Base-by-base conservation (phyloP, 768 basidiomycete species). In the Galerina marginata region DNA sequence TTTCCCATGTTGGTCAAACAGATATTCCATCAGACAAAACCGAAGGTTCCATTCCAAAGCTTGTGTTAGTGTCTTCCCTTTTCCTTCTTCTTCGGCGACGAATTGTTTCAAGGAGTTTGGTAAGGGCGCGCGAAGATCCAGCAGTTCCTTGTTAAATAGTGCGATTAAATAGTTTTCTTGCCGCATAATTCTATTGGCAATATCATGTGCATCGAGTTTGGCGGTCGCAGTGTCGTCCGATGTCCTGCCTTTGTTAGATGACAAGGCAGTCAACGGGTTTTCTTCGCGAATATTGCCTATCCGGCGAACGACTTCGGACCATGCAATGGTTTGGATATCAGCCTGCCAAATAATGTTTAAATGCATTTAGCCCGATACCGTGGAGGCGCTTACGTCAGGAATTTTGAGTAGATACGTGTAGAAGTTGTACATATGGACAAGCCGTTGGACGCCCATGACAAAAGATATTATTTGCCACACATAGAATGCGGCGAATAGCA, bases 141-240 rank as follows among this genome's bases (percentile, higher is more conserved):
- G 81, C 4, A 99, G 75, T 63, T 97, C 95, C 72, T 98, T 99
- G 78, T 99, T 99, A 75, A 99, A 97, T 16, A 99, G 75, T 0
- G 97, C 95, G 59, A 99, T 97, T 52, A 99, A 83, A 71, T 99
- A 99, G 75, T 99, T 99, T 71, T 99, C 97, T 72, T 98, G 94
- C 36, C 97, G 86, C 87, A 99, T 85, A 68, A 99, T 98, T 53
- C 97, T 90, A 72, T 98, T 99, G 4, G 96, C 96, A 54, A 99
- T 88, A 74, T 99, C 96, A 71, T 99, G 97, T 2, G 96, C 97
- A 67, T 99, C 97, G 6, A 99, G 86, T 71, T 93, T 93, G 48
- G 94, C 92, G 1, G 86, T 89, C 9, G 88, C 82, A 4, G 89
- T 84, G 62, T 89, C 84, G 64, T 86, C 85, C 0, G 80, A 77